A percentile compares a stretch with the other conserved stretches of the same genome.
phyloP scores from a whole-genome alignment of 2,329 filamentous ascomycete genomes.

The Xylaria hypoxylon region DNA sequence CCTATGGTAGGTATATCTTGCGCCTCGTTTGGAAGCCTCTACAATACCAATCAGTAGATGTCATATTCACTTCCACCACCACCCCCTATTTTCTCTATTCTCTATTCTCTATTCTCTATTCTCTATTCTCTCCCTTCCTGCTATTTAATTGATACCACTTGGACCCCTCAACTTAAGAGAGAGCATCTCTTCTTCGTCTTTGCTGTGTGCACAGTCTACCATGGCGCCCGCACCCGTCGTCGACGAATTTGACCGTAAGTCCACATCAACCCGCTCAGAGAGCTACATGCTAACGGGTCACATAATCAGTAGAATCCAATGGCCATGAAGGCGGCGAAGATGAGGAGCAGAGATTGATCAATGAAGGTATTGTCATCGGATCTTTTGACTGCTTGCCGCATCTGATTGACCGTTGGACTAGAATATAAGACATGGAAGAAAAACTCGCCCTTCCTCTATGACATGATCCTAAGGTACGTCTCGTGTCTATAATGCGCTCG shows the following conservation, averaged over 20 bases:
- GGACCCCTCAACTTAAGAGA: not conserved
- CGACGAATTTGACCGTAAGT: slow-evolving; percentile 64
- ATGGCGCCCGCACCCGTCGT: slow-evolving; percentile 63
- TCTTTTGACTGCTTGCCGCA: not conserved
- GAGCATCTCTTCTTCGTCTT: not conserved
- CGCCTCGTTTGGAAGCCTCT: slow-evolving; percentile 7
- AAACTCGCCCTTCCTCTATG: slow-evolving; percentile 97
- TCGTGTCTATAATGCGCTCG: slow-evolving; percentile 18
- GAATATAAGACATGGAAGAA: slow-evolving; percentile 99
- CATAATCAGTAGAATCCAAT: slow-evolving; percentile 59
- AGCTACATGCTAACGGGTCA: slow-evolving; percentile 35
- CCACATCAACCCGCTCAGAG: slow-evolving; percentile 12
- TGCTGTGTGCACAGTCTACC: slow-evolving; percentile 24
- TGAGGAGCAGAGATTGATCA: slow-evolving; percentile 87
- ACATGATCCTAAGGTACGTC: slow-evolving; percentile 86
- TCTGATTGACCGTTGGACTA: slow-evolving; percentile 51
- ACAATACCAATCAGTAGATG: slow-evolving; percentile 12
- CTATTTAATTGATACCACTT: not conserved
- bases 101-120: not conserved
- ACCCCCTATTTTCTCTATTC: too few species aligned
- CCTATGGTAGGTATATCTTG: not conserved
- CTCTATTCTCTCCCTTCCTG: not conserved
- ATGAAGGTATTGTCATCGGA: slow-evolving; percentile 74
- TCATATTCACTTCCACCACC: not conserved
- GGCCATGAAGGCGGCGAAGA: slow-evolving; percentile 77